Base-by-base conservation (phyloP, 345 rosid genomes). In the Melaleuca quinquenervia region DNA sequence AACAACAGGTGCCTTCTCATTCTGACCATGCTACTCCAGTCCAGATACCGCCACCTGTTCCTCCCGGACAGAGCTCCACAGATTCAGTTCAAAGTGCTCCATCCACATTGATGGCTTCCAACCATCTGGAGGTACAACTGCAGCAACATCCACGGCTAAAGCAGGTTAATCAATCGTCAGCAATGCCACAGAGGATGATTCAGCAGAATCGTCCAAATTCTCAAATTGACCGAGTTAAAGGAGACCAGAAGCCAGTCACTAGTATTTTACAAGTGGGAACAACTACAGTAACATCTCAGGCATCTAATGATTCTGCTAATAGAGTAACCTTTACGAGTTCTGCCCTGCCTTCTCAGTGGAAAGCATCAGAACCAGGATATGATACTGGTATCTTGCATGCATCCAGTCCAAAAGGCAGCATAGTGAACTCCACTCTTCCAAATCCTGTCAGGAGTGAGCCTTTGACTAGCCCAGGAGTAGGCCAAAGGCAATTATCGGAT, bases 161-260 rank as follows among this genome's bases (percentile, higher is more conserved):
- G 91, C 96, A 94, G 91, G 89, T 91, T 75, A 92, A 84, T 87
- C 93, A 91, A 86, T 88, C 90, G 87, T 98, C 93, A 76, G 53
- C 92, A 87, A 87, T 90, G 51, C 86, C 80, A 82, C 96, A 93
- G 89, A 94, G 98, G 93, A 87, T 90, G 90, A 89, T 89, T 90
- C 94, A 91, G 62, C 97, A 91, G 86, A 94, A 91, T 88, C 92
- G 87, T 84, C 93, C 85, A 88, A 95, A 94, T 91, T 87, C 96
- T 87, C 94, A 89, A 90, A 89, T 89, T 83, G 96, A 95, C 55
- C 89, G 90, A 88, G 83, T 88, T 76, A 91, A 90, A 88, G 88
- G 88, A 62, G 95, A 92, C 75, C 92, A 89, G 78, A 92, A 90
- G 88, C 88, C 92, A 52, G 85, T 86, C 45, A 91, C 83, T 88